Base-by-base conservation (phyloP, 768 basidiomycete genomes). In the Tulasnella sp. region DNA sequence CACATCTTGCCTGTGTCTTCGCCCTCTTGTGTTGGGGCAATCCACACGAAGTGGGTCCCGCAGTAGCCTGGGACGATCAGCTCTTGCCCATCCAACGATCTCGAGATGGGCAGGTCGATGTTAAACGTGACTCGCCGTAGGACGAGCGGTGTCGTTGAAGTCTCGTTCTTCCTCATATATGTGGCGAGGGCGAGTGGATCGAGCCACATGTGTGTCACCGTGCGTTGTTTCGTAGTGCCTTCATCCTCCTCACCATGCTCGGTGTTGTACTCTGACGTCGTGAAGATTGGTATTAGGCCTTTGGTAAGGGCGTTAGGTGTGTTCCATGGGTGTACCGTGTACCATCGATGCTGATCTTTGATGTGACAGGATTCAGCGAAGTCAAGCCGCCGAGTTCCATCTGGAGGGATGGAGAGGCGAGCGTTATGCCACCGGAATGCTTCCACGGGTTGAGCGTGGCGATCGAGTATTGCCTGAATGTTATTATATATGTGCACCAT, bases 281-380 rank as follows among this genome's bases (percentile, higher is more conserved):
- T 41, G 13, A 53, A 32, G 7, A 53, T 32, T 4, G 52, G 52
- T 23, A 53, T 41, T 17, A 53, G 42, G 4, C 52, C 52, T 23
- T 41, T 41, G 3, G 52, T 53, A 24, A 32, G 52, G 38, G 52
- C 23, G 3, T 32, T 41, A 4, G 52, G 32, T 4, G 52, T 53
- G 19, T 53, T 53, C 52, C 52, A 53, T 21, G 52, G 52, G 21
- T 41, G 27, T 23, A 53, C 52, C n/a, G 52, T 32, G 42, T 53
- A 41, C 52, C 52, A 53, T 10, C 32, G 34, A 38, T 7, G 5
- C 7, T 15, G 34, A 38, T 38, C 15, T 38, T 5, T 38, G 34
- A 38, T 15, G 7, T 38, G 34, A 38, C 34, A 38, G 7, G 34
- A 38, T 15, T 38, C 34, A 38, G 5, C 7, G 34, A 38, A 38